Percentiles rank a stretch among this genome's conserved stretches.
phyloP scores from a whole-genome alignment of 208 protist genomes.

The Endotrypanum monterogeii region DNA sequence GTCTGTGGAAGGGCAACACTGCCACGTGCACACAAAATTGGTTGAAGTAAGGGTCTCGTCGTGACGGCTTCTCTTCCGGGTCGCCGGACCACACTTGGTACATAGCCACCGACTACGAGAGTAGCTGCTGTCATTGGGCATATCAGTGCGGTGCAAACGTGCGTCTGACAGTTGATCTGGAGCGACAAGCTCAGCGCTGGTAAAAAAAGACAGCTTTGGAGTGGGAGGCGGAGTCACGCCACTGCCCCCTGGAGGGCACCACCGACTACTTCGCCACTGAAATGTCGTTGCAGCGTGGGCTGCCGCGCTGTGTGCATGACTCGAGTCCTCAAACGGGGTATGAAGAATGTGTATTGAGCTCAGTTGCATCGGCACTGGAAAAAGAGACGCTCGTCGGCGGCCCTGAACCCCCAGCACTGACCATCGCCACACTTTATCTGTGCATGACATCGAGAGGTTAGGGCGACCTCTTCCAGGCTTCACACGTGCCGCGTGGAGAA shows the following conservation, averaged over 20 bases:
- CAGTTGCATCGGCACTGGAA: conserved; percentile 48
- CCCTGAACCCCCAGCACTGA: conserved; percentile 71
- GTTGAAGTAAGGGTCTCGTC: not conserved
- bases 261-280: conserved; percentile 15
- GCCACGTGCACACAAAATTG: not conserved
- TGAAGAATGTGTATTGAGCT: conserved; percentile 36
- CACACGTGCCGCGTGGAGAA: conserved; percentile 40
- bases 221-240: not conserved
- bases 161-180: not conserved
- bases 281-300: conserved; percentile 9
- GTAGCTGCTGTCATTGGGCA: conserved; percentile 29
- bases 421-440: conserved; percentile 90
- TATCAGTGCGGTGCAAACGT: not conserved
- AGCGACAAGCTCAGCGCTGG: not conserved
- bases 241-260: not conserved
- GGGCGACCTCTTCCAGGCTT: conserved; percentile 84
- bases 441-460: conserved; percentile 90
- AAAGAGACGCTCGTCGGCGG: conserved; percentile 35
- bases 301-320: not conserved
- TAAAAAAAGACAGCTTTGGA: conserved; percentile 6
- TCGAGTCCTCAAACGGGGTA: not conserved
- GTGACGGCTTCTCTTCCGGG: conserved; percentile 6
- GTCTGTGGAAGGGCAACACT: not conserved
- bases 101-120: conserved; percentile 35
- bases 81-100: not conserved